Evolutionary conservation across 257 asterid genomes (phyloP).

Genomic region (Lavandula angustifolia): DNA sequence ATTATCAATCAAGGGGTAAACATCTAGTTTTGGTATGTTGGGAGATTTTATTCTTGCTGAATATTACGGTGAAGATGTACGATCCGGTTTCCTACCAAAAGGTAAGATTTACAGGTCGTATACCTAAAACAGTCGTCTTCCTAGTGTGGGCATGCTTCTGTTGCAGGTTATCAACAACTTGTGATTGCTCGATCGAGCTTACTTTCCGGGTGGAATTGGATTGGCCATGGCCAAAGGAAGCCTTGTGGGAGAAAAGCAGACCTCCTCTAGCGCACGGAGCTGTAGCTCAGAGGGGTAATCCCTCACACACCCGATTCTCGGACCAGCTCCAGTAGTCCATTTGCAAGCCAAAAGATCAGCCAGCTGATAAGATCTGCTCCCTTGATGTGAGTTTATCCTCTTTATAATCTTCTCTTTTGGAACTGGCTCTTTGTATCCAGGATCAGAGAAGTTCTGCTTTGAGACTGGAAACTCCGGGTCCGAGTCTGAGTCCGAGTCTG

Average conservation of each 20-base stretch:
- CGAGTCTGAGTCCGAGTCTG: slow-evolving; percentile 51
- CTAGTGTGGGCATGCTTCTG: not conserved
- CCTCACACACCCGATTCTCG: slow-evolving; percentile 84
- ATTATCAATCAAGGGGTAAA: no score
- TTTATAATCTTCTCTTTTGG: slow-evolving; percentile 63
- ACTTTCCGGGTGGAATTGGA: slow-evolving; percentile 34
- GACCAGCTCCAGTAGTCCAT: slow-evolving; percentile 98
- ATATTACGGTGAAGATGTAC: not conserved
- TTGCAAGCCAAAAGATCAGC: slow-evolving; percentile 71
- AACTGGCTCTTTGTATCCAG: slow-evolving; percentile 47
- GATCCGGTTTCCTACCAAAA: not conserved
- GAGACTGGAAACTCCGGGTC: slow-evolving; percentile 52
- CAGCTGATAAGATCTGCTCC: slow-evolving; percentile 69
- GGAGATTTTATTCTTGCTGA: not conserved
- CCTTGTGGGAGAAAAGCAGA: slow-evolving; percentile 65
- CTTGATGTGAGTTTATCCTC: slow-evolving; percentile 70
- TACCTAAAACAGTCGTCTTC: not conserved
- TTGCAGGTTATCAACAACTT: not conserved
- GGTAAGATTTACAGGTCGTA: no score
- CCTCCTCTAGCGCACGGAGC: slow-evolving; percentile 64
- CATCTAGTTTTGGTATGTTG: no score
- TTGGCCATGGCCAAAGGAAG: not conserved
- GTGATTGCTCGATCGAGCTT: slow-evolving; percentile 35
- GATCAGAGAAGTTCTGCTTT: slow-evolving; percentile 59
- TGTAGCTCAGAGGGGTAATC: slow-evolving; percentile 90